Percentiles rank a stretch among this genome's conserved stretches.
These are phyloP conservation scores for Sugiyamaella xylanicola DNA, from an alignment of 1,139 yeast genomes.

Conservation along the genomic window DNA sequence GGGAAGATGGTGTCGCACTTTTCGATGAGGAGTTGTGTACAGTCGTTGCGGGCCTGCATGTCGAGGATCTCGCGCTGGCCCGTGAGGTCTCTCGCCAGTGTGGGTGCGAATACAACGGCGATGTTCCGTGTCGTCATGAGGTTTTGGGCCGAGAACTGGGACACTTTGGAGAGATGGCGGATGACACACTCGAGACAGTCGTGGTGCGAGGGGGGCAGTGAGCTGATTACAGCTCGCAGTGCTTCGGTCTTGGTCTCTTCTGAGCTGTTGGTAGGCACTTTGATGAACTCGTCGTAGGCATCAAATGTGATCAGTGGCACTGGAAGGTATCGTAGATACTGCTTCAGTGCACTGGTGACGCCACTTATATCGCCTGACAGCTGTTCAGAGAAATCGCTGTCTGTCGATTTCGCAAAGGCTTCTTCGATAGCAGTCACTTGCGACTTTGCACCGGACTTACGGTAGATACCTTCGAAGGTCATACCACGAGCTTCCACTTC, in stretches of 20 bases:
- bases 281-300: conserved; percentile 66
- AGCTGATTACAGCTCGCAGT: conserved; percentile 43
- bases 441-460: conserved; percentile 87
- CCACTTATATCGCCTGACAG: conserved; percentile 78
- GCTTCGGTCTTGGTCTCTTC: conserved; percentile 37
- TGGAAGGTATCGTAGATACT: conserved; percentile 82
- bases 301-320: conserved; percentile 79
- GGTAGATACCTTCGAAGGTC: conserved; percentile 80
- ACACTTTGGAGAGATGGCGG: conserved; percentile 55
- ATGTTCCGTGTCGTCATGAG: conserved; percentile 79
- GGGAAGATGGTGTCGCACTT: conserved; percentile 39
- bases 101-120: conserved; percentile 95
- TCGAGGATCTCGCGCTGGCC: conserved; percentile 87
- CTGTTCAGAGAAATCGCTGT: conserved; percentile 44
- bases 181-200: conserved; percentile 58
- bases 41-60: conserved; percentile 78
- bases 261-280: conserved; percentile 42
- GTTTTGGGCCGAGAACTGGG: conserved; percentile 38
- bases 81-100: conserved; percentile 75
- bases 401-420: conserved; percentile 43
- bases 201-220: conserved; percentile 70
- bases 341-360: conserved; percentile 80
- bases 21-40: conserved; percentile 73
- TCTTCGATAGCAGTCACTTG: conserved; percentile 59
- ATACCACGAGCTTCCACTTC: conserved; percentile 79